Conservation (phyloP, 2,329 filamentous ascomycete genomes). For the Penicillium glabrum region DNA sequence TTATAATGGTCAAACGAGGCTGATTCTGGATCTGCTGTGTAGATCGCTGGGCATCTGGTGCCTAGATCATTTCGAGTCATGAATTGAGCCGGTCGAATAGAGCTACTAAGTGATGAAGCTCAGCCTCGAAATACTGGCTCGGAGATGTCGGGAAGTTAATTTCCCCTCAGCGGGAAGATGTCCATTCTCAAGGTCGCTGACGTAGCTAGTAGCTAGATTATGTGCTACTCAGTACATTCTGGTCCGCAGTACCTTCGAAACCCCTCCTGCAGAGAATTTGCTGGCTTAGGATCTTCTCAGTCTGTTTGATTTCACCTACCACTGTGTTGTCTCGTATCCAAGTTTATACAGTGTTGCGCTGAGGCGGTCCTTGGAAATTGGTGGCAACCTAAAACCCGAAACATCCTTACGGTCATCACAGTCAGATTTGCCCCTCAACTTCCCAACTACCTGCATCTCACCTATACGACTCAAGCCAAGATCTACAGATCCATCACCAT, state of each 20-base stretch:
- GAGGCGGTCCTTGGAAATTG: neutral
- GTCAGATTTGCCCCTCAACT: neutral
- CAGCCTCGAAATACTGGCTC: neutral
- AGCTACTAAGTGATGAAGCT: no score
- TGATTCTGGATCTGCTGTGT: no score
- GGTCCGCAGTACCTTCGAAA: neutral
- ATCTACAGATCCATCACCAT: constrained; percentile 13
- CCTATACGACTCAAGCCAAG: neutral
- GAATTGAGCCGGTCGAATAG: neutral
- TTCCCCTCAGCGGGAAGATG: neutral
- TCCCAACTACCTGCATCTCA: neutral
- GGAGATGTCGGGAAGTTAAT: neutral
- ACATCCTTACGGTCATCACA: neutral
- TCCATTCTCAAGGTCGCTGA: neutral
- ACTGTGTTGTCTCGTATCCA: neutral
- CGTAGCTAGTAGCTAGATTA: neutral
- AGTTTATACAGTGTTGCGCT: neutral
- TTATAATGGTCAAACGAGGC: no score
- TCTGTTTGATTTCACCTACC: neutral
- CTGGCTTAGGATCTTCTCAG: neutral
- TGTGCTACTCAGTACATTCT: neutral
- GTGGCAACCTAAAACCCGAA: neutral
- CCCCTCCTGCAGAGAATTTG: neutral
- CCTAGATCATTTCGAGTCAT: neutral
- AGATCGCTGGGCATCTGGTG: no score